These are phyloP conservation scores for Malus sieversii DNA, from an alignment of 306 rosid genomes.

Conservation along the genomic window DNA sequence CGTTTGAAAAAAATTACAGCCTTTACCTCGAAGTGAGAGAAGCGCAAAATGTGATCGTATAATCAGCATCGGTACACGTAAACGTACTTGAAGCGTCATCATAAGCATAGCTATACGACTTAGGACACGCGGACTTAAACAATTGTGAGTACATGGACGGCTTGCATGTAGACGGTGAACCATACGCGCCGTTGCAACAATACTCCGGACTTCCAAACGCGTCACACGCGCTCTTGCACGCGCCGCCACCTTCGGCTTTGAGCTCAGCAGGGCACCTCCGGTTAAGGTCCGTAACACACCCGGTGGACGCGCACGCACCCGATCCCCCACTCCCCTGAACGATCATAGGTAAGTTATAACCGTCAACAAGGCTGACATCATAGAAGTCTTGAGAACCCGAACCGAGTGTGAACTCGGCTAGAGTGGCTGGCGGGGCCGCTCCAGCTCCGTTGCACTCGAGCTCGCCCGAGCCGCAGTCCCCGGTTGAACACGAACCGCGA, in stretches of 20 bases:
- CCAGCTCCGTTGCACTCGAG: conserved; percentile 67
- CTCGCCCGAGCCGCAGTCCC: conserved; percentile 72
- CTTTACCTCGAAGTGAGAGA: conserved; percentile 47
- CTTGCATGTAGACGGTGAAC: conserved; percentile 61
- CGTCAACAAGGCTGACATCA: conserved; percentile 93
- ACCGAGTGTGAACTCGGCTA: conserved; percentile 89
- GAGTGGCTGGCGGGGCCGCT: conserved; percentile 76
- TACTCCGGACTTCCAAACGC: conserved; percentile 76
- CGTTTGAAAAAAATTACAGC: not conserved
- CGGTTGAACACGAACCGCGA: conserved; percentile 57
- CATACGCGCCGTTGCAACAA: conserved; percentile 65
- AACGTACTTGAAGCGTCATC: conserved; percentile 83
- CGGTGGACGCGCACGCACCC: conserved; percentile 61
- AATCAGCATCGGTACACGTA: conserved; percentile 68
- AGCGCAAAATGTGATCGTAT: conserved; percentile 71
- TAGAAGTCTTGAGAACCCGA: conserved; percentile 68
- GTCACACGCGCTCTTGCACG: conserved; percentile 80
- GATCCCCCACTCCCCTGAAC: conserved; percentile 56
- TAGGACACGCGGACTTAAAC: conserved; percentile 80
- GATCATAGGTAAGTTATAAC: conserved; percentile 74
- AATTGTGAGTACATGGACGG: conserved; percentile 66
- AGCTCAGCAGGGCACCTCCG: conserved; percentile 59
- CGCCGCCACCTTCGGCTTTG: conserved; percentile 47
- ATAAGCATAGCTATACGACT: conserved; percentile 79
- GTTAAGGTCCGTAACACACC: conserved; percentile 63